Percentiles rank a stretch among this genome's conserved stretches.
These are phyloP conservation scores for Colletotrichum abscissum DNA, from an alignment of 2,329 filamentous ascomycete genomes.

Conservation along the genomic window DNA sequence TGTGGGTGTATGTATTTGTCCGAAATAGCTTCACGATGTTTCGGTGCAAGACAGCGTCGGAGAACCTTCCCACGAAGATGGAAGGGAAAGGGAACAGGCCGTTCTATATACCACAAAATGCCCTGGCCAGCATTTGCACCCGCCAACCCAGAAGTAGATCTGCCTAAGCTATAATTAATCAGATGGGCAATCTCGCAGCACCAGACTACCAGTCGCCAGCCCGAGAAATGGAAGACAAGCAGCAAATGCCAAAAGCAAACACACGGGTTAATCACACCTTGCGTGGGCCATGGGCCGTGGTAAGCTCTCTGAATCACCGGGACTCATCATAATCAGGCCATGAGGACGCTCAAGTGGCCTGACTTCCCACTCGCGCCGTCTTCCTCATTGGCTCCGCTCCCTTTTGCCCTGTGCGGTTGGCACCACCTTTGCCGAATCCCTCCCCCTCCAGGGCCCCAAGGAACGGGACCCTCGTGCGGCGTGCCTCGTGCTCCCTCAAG, in stretches of 20 bases:
- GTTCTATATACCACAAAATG: constrained; percentile 7
- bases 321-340: constrained; percentile 36
- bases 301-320: constrained; percentile 12
- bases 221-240: neutral
- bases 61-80: neutral
- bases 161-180: constrained; percentile 27
- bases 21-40: neutral
- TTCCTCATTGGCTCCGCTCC: constrained; percentile 28
- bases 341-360: constrained; percentile 33
- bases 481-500: constrained; percentile 1
- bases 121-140: neutral
- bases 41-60: neutral
- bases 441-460: neutral
- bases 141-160: constrained; percentile 7
- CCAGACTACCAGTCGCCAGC: neutral
- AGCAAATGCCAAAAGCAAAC: constrained; percentile 11
- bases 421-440: constrained; percentile 3
- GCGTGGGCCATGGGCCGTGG: neutral
- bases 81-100: neutral
- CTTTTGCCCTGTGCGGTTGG: constrained; percentile 21
- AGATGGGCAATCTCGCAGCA: constrained; percentile 23
- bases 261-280: neutral
- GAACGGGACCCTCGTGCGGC: constrained; percentile 18
- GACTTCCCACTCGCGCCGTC: constrained; percentile 27
- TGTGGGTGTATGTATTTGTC: neutral